These are phyloP conservation scores for Sphaerostilbella broomeana DNA, from an alignment of 2,329 filamentous ascomycete species.

Conservation along the genomic window DNA sequence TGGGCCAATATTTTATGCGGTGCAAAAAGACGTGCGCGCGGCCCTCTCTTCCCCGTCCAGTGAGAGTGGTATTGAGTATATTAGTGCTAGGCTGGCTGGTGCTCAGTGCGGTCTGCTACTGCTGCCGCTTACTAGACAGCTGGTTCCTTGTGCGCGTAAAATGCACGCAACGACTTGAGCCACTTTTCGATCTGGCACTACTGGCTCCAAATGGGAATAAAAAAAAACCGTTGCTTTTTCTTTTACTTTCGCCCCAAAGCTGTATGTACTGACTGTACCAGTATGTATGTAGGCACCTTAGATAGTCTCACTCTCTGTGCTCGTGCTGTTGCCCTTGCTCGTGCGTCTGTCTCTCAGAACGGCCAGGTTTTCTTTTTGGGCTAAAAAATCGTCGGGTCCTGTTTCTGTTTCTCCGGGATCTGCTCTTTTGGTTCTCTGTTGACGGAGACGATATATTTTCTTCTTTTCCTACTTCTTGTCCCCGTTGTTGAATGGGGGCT, in stretches of 20 bases:
- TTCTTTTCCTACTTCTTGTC: no score
- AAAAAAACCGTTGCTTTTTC: neutral
- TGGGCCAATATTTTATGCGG: constrained; percentile 1
- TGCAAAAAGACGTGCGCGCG: constrained; percentile 7
- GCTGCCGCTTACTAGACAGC: constrained; percentile 2
- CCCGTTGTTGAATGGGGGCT: no score
- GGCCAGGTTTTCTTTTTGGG: neutral
- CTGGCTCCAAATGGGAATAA: neutral
- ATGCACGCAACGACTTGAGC: neutral
- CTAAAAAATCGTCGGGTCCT: neutral
- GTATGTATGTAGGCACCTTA: no score
- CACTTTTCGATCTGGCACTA: constrained; percentile 2
- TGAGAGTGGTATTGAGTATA: no score
- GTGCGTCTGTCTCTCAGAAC: neutral
- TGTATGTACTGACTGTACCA: no score
- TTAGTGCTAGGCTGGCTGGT: no score
- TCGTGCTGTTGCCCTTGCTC: constrained; percentile 2
- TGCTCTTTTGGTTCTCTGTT: no score
- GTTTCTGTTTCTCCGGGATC: neutral
- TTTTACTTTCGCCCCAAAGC: no score
- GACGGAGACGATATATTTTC: no score
- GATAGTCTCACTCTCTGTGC: neutral
- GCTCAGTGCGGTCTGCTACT: constrained; percentile 4
- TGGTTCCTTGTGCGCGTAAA: constrained; percentile 2
- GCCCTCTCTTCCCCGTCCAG: constrained; percentile 5